Conservation (phyloP, 345 rosid genomes). For the Melaleuca quinquenervia region DNA sequence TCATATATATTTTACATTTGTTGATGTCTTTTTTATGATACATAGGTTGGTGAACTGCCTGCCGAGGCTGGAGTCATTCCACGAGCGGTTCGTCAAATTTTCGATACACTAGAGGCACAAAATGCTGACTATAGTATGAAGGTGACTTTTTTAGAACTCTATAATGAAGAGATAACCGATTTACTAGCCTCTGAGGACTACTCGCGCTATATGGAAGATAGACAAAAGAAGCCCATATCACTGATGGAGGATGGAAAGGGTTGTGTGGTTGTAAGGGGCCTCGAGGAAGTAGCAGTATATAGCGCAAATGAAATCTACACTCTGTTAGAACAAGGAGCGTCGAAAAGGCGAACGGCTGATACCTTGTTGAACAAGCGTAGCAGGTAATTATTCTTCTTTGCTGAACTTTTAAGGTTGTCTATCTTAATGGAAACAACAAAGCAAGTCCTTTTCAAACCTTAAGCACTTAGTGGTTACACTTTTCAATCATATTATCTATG, state of each 20-base stretch:
- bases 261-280: conserved; percentile 80
- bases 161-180: conserved; percentile 89
- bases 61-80: conserved; percentile 94
- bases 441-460: not conserved
- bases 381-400: conserved; percentile 25
- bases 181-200: conserved; percentile 65
- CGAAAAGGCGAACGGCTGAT: conserved; percentile 80
- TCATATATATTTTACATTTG: not conserved
- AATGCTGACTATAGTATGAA: conserved; percentile 89
- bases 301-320: conserved; percentile 83
- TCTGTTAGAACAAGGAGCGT: conserved; percentile 74
- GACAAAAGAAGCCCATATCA: conserved; percentile 72
- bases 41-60: conserved; percentile 81
- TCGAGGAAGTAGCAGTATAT: conserved; percentile 86
- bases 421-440: not conserved
- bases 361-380: conserved; percentile 86
- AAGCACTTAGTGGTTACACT: not conserved
- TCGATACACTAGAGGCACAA: conserved; percentile 74
- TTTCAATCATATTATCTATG: not conserved
- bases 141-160: conserved; percentile 85
- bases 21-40: not conserved
- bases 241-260: conserved; percentile 94
- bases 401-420: not conserved
- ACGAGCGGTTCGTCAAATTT: conserved; percentile 78
- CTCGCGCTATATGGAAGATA: conserved; percentile 50